Conservation (phyloP, 2,329 filamentous ascomycete species). For the Aureobasidium mangrovei region DNA sequence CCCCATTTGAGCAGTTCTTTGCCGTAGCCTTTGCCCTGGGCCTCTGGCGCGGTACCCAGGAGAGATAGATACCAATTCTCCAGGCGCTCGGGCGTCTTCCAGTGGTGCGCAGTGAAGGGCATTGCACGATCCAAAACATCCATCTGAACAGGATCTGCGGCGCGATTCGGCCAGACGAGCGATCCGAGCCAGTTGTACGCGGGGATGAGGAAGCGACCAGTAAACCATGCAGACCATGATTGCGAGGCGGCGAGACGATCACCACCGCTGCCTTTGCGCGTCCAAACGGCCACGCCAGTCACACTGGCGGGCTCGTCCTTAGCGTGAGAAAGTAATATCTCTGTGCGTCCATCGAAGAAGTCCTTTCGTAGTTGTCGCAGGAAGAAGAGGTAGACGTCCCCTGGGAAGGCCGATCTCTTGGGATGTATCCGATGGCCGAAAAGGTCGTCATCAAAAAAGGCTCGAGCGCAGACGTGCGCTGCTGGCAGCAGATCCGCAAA, state of each 20-base stretch:
- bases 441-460: conserved; percentile 22
- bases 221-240: conserved; percentile 11
- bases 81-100: conserved; percentile 18
- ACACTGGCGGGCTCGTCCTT: background rate
- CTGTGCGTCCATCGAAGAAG: conserved; percentile 3
- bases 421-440: conserved; percentile 22
- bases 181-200: conserved; percentile 19
- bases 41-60: conserved; percentile 20
- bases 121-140: conserved; percentile 15
- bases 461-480: conserved; percentile 20
- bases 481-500: conserved; percentile 22
- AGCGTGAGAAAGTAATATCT: conserved; percentile 7
- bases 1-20: conserved; percentile 23
- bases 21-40: conserved; percentile 21
- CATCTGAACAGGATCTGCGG: conserved; percentile 16
- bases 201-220: conserved; percentile 14
- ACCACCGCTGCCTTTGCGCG: conserved; percentile 16
- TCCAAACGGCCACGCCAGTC: conserved; percentile 23
- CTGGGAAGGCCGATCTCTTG: conserved; percentile 19
- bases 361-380: conserved; percentile 19
- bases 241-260: conserved; percentile 6
- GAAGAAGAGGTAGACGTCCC: conserved; percentile 22
- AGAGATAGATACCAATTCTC: conserved; percentile 23
- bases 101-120: conserved; percentile 21
- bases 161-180: conserved; percentile 20